Conservation (phyloP, 2,329 filamentous ascomycete genomes). For the Phyllosticta capitalensis region DNA sequence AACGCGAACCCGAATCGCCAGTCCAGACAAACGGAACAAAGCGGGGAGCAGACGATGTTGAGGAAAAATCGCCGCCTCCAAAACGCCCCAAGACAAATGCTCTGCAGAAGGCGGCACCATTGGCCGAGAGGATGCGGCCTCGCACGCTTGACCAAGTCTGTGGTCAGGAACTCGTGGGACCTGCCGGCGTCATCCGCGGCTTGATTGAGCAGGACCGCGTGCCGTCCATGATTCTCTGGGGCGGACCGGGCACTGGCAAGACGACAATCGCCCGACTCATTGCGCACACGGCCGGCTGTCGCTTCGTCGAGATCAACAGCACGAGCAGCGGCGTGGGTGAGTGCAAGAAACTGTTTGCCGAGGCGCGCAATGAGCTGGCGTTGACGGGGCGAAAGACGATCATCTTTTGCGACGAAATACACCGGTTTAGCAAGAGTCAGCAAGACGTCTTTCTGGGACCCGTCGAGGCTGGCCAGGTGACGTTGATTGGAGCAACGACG, state of each 20-base stretch:
- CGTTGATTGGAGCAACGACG: conserved; percentile 87
- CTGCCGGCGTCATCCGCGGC: conserved; percentile 70
- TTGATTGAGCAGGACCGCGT: conserved; percentile 79
- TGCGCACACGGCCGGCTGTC: conserved; percentile 66
- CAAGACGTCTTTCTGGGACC: conserved; percentile 92
- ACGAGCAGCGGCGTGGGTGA: conserved; percentile 81
- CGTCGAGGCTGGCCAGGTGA: conserved; percentile 84
- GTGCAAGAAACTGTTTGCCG: conserved; percentile 82
- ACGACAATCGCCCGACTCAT: conserved; percentile 90
- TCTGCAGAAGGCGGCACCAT: conserved; percentile 62
- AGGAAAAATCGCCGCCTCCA: conserved; percentile 28
- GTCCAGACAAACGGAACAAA: conserved; percentile 15
- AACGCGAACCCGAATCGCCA: background rate
- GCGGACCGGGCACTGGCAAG: conserved; percentile 70
- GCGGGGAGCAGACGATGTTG: conserved; percentile 8
- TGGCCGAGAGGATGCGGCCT: conserved; percentile 92
- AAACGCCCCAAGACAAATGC: conserved; percentile 52
- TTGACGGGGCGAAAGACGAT: conserved; percentile 87
- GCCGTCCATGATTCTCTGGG: conserved; percentile 94
- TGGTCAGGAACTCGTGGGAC: conserved; percentile 85
- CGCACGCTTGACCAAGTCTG: conserved; percentile 73
- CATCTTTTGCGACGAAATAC: conserved; percentile 95
- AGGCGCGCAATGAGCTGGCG: conserved; percentile 68
- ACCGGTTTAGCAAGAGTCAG: conserved; percentile 81
- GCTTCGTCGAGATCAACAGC: conserved; percentile 94